Conservation (phyloP, 208 protist species). For the Acanthamoeba royreba region DNA sequence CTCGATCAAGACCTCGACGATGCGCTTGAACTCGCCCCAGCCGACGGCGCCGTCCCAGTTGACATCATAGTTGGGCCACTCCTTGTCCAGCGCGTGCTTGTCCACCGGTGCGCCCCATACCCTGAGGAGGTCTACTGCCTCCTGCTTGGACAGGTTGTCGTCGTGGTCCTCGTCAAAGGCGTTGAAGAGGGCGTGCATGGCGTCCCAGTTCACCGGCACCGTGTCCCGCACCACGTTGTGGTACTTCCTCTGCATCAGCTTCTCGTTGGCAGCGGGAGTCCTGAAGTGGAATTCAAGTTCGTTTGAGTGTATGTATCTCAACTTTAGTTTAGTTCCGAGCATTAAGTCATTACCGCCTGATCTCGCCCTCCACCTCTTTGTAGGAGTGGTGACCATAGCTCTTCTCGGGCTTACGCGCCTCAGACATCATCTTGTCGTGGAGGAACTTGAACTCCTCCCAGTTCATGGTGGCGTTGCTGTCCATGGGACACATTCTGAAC, state of each 20-base stretch:
- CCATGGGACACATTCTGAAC: not conserved
- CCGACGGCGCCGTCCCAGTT: not conserved
- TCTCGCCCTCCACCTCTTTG: not conserved
- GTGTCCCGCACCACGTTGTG: not conserved
- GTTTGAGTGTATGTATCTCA: too few species aligned
- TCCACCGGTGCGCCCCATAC: not conserved
- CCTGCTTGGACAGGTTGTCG: not conserved
- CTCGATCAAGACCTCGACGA: not conserved
- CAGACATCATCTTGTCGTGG: not conserved
- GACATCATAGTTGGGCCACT: not conserved
- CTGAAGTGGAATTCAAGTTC: not conserved
- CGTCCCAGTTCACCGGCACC: not conserved
- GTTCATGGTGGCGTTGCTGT: not conserved
- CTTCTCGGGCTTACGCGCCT: not conserved
- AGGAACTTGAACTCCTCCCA: not conserved
- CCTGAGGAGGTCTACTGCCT: not conserved
- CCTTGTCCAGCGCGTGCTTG: not conserved
- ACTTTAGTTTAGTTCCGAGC: too few species aligned
- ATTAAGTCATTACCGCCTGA: not conserved
- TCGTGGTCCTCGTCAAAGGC: not conserved
- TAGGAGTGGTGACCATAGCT: not conserved
- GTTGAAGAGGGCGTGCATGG: not conserved
- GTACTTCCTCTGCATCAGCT: not conserved
- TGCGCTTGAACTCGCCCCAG: not conserved
- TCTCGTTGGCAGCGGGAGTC: not conserved